Evolutionary conservation across 2,329 filamentous ascomycete genomes (phyloP), one percentile per base, ranked within the genome.

Genomic region (Ophiostoma ulmi): DNA sequence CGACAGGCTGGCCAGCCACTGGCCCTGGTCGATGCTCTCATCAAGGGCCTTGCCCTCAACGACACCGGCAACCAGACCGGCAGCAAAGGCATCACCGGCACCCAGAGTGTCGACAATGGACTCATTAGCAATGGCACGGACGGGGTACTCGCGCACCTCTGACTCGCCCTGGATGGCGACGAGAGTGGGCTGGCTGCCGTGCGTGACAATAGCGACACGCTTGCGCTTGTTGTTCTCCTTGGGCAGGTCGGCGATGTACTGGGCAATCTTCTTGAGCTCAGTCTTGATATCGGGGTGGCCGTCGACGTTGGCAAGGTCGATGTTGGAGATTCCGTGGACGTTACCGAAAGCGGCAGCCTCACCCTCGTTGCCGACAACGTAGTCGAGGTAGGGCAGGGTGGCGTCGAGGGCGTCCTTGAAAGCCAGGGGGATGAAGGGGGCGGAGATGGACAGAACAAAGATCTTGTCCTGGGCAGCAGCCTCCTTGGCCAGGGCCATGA

Each of bases 361-460:
- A 75, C 92, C 91, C 88, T 99, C 95, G 83, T 99, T 99, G 78
- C 94, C 94, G 80, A 99, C 91, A 73, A 98, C 85, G 82, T 94
- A 96, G 83, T 98, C 94, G 86, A 93, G 96, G 88, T 97, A 97
- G 39, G 91, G 91, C 69, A 93, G 85, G 70, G 91, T 90, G 77
- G 89, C 89, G 81, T 97, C 93, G 67, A 99, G 88, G 75, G 89
- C 91, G 68, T 97, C 94, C 86, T 97, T 97, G 90, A 98, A 99
- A 87, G 97, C 97, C 79, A 97, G 91, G 55, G 91, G 85, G 78
- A 99, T 97, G 85, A 99, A 99, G 72, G 95, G 95, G 8, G 95
- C 95, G 69, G 93, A 95, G 73, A 99, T 88, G 76, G 93, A 96
- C 76, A 99, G 89, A 76, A 94, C 88, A 81, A 98, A 97, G 73